These are phyloP conservation scores for Oleoguttula mirabilis DNA, from an alignment of 495 filamentous ascomycete species.

Conservation along the genomic window DNA sequence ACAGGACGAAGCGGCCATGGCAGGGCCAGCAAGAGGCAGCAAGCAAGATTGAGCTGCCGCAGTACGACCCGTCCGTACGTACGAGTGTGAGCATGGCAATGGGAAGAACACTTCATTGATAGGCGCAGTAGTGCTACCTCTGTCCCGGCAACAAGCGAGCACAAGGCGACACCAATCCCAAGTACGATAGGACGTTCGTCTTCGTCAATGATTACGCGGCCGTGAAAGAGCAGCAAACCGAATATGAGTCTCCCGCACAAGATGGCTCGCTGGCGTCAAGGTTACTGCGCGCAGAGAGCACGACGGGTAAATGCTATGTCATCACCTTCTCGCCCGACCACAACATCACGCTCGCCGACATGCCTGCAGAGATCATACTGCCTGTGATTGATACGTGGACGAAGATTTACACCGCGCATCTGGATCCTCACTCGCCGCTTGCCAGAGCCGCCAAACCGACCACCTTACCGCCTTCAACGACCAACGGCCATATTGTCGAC, in stretches of 20 bases:
- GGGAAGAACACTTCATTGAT: too few species aligned
- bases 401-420: slow-evolving; percentile 68
- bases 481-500: slow-evolving; percentile 34
- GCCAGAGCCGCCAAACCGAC: slow-evolving; percentile 37
- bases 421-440: slow-evolving; percentile 60
- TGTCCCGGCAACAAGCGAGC: slow-evolving; percentile 92
- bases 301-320: slow-evolving; percentile 95
- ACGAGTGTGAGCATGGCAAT: neutral
- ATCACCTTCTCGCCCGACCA: slow-evolving; percentile 84
- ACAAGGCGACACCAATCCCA: slow-evolving; percentile 75
- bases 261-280: slow-evolving; percentile 54
- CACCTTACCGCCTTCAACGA: slow-evolving; percentile 34
- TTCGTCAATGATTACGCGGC: slow-evolving; percentile 98
- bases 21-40: slow-evolving; percentile 90
- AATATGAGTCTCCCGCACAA: slow-evolving; percentile 44
- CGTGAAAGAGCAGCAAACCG: slow-evolving; percentile 81
- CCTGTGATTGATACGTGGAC: slow-evolving; percentile 80
- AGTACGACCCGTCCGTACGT: slow-evolving; percentile 61
- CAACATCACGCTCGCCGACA: slow-evolving; percentile 83
- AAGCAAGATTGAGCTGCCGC: slow-evolving; percentile 61
- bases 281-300: slow-evolving; percentile 71
- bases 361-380: slow-evolving; percentile 53
- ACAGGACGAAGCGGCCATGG: slow-evolving; percentile 94
- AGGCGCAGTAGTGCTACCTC: slow-evolving; percentile 57
- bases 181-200: slow-evolving; percentile 76